Base-by-base conservation (phyloP, 768 basidiomycete species). In the Tylopilus vinaceipallidus region DNA sequence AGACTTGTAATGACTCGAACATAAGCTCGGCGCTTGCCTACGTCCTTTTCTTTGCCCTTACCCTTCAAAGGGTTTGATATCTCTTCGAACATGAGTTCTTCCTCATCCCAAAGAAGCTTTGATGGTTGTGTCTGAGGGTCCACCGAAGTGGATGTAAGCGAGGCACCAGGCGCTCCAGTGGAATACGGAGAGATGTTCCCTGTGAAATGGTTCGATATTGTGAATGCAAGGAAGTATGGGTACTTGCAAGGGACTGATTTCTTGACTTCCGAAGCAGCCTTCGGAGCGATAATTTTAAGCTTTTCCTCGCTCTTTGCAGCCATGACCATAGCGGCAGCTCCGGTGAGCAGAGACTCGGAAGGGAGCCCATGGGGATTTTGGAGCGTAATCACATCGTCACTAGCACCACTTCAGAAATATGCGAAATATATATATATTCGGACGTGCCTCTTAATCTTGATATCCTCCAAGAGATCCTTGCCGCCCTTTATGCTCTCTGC, bases 31-130 rank as follows among this genome's bases (percentile, higher is more conserved):
- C 88, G 83, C 63, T 91, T 92, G 11, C 91, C 87, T 17, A 94
- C 76, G 54, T 95, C 91, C 63, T 95, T 95, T 63, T 95, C 94
- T 68, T 98, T 98, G 2, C 85, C 86, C 68, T 92, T 92, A 1
- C 88, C 85, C 67, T 90, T 91, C 2, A 75, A 75, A 13, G 84
- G 83, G 50, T 86, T 86, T 12, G 84, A 76, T 57, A 99, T 84
- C 29, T 90, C 89, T 68, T 98, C 95, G 57, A 95, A 99, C 97
- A 99, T 99, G 14, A 95, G 74, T 65, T 98, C 95, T 70, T 99
- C 97, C 82, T 98, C 97, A 67, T 99, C 95, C 83, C 94, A 95
- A n/a, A 98, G 73, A 4, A 97, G 80, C 59, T 88, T 84, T 41
- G 94, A 84, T 38, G 72, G 70, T 37, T 63, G 57, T 3, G 78